phyloP scores from a whole-genome alignment of 305 asterid species.

The Fraxinus ornus region DNA sequence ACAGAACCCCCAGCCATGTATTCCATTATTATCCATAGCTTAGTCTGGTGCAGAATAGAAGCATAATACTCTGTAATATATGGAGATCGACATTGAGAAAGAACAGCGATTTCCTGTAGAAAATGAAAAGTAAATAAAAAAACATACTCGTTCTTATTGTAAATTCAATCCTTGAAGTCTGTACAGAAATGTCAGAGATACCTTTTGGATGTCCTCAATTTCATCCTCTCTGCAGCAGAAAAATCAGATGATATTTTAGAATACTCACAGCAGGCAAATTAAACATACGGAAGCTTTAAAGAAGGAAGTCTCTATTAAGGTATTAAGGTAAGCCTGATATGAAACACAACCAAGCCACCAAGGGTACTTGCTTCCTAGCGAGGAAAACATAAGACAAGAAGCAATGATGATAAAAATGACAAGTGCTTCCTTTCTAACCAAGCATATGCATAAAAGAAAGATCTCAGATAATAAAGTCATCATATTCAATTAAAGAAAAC shows the following conservation, averaged over 20 bases:
- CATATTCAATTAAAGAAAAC: background rate
- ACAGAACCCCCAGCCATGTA: constrained; percentile 99
- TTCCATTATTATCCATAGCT: constrained; percentile 95
- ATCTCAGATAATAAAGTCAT: constrained; percentile 3
- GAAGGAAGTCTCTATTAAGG: background rate
- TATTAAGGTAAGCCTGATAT: background rate
- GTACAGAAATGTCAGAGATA: constrained; percentile 33
- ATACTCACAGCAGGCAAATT: background rate
- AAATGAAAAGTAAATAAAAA: constrained; percentile 32
- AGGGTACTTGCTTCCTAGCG: background rate
- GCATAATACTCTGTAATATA: constrained; percentile 91
- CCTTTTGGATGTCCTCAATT: constrained; percentile 97
- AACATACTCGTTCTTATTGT: background rate
- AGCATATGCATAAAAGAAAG: background rate
- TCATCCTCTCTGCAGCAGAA: constrained; percentile 75
- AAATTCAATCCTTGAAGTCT: constrained; percentile 17
- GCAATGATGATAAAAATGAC: background rate
- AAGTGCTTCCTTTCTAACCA: background rate
- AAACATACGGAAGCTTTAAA: background rate
- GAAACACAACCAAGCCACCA: background rate
- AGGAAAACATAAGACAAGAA: background rate
- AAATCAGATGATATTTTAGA: constrained; percentile 29
- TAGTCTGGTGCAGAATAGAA: constrained; percentile 74
- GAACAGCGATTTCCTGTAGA: constrained; percentile 87
- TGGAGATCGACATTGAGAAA: constrained; percentile 85